phyloP scores from a whole-genome alignment of 2,329 filamentous ascomycete species.

The Beauveria scarabaeidicola region DNA sequence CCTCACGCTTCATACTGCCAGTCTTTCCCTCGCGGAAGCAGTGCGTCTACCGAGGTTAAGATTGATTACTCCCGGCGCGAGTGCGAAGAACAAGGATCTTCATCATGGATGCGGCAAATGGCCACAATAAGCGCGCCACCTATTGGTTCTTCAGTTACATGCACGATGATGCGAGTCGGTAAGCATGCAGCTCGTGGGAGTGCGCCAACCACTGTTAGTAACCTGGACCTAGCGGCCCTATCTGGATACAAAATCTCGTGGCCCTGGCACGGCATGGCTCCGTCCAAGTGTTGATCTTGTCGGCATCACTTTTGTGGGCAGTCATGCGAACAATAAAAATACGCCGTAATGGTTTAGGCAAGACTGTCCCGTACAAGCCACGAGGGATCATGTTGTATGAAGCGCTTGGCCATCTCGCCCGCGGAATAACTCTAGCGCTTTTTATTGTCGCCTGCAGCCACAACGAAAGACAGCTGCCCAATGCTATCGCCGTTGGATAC shows the following conservation, averaged over 20 bases:
- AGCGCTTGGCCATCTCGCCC: neutral
- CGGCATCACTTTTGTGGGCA: neutral
- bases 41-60: neutral
- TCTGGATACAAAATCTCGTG: neutral
- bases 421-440: neutral
- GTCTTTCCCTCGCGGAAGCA: neutral
- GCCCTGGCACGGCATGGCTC: neutral
- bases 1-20: too few relatives aligned
- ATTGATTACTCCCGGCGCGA: neutral
- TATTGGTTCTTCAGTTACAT: neutral
- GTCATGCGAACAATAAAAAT: neutral
- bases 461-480: conserved; percentile 22
- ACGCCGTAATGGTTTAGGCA: neutral
- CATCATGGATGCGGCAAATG: neutral
- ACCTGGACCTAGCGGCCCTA: neutral
- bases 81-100: neutral
- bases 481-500: conserved; percentile 31
- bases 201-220: neutral
- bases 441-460: neutral
- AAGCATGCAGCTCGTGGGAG: neutral
- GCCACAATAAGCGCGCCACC: neutral
- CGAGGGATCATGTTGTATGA: neutral
- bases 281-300: neutral
- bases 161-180: neutral
- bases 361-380: conserved; percentile 2